These are phyloP conservation scores for Sarcodon aspratus DNA, from an alignment of 768 basidiomycete genomes.

Conservation along the genomic window DNA sequence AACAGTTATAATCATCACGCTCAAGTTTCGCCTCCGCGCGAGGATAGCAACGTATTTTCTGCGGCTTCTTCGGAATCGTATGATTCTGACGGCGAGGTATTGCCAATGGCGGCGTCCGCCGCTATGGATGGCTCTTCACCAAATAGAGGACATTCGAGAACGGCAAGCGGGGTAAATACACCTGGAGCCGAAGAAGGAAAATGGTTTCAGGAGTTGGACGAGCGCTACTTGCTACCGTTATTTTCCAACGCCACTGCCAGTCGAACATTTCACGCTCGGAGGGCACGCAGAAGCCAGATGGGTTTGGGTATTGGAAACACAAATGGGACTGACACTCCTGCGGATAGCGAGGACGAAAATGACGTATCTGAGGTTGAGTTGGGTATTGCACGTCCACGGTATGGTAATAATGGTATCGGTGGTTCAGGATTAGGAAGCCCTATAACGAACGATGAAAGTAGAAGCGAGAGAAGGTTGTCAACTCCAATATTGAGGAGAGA, in stretches of 20 bases:
- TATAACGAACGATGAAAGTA: conserved; percentile 31
- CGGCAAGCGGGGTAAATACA: neutral
- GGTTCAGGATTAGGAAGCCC: conserved; percentile 23
- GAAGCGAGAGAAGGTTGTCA: conserved; percentile 50
- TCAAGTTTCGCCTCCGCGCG: conserved; percentile 11
- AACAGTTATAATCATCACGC: conserved; percentile 53
- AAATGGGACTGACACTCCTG: conserved; percentile 20
- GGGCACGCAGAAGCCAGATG: conserved; percentile 34
- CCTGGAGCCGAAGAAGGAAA: conserved; percentile 54
- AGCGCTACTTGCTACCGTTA: conserved; percentile 85
- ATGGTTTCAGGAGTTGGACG: conserved; percentile 95
- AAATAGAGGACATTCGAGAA: neutral
- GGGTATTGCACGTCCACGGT: conserved; percentile 3
- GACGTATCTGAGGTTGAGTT: conserved; percentile 18
- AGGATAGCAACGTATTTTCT: conserved; percentile 36
- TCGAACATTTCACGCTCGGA: conserved; percentile 73
- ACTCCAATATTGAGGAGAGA: conserved; percentile 50
- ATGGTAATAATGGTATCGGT: conserved; percentile 18
- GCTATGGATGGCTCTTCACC: neutral
- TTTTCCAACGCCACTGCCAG: conserved; percentile 90
- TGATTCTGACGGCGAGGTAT: conserved; percentile 72
- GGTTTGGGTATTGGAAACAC: conserved; percentile 14
- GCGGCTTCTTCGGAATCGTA: conserved; percentile 65
- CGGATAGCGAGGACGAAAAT: conserved; percentile 26
- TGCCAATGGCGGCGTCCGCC: conserved; percentile 56